Conservation (phyloP, 2,329 filamentous ascomycete genomes). For the Tolypocladium sp. region DNA sequence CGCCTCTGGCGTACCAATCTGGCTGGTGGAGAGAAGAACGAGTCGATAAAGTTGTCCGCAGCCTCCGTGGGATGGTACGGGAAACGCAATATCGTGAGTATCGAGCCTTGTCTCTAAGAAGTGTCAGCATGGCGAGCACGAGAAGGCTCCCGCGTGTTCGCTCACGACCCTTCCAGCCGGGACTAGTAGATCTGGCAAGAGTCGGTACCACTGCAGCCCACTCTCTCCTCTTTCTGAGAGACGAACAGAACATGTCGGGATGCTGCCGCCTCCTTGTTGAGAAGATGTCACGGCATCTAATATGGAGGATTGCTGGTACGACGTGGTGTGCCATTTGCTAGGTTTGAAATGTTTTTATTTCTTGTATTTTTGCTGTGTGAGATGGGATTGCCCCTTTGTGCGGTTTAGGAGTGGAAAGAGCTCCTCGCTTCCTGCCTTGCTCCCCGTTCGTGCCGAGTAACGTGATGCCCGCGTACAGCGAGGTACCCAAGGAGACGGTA, state of each 20-base stretch:
- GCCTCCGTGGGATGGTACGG: slow-evolving; percentile 10
- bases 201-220: slow-evolving; percentile 23
- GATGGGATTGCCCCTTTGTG: background rate
- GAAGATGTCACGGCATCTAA: background rate
- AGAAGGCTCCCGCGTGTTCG: background rate
- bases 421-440: background rate
- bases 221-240: slow-evolving; percentile 23
- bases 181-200: slow-evolving; percentile 10
- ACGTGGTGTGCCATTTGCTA: background rate
- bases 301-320: background rate
- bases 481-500: background rate
- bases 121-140: slow-evolving; percentile 3
- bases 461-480: background rate
- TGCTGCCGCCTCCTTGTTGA: background rate
- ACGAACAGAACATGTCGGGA: slow-evolving; percentile 27
- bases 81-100: slow-evolving; percentile 37
- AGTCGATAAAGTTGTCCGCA: slow-evolving; percentile 19
- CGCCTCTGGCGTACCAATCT: slow-evolving; percentile 20
- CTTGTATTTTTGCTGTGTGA: background rate
- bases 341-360: background rate
- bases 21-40: slow-evolving; percentile 29
- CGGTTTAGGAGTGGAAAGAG: background rate
- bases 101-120: slow-evolving; percentile 29
- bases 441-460: background rate
- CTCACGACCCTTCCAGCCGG: slow-evolving; percentile 15